These are phyloP conservation scores for Aspergillus cejpii DNA, from an alignment of 2,329 filamentous ascomycete species.

Conservation along the genomic window DNA sequence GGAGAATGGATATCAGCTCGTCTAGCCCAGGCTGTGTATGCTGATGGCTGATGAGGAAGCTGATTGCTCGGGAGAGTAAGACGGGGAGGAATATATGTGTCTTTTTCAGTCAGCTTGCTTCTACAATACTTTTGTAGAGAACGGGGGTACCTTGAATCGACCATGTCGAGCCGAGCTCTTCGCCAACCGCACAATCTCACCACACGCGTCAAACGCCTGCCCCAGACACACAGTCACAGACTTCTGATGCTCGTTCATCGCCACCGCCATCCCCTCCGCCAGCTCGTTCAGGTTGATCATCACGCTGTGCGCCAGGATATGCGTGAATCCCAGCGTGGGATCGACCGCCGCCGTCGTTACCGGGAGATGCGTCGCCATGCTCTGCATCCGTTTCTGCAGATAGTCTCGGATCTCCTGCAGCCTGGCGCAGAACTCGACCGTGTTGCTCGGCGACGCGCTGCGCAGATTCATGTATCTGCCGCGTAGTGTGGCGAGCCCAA, in stretches of 20 bases:
- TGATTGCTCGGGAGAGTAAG: neutral
- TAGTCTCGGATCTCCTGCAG: neutral
- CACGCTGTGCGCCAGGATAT: neutral
- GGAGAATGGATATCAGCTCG: neutral
- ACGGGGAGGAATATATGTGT: neutral
- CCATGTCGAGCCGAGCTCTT: neutral
- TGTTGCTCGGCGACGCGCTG: neutral
- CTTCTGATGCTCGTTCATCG: neutral
- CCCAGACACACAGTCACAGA: neutral
- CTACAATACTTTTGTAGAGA: neutral
- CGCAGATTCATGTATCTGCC: neutral
- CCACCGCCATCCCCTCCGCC: neutral
- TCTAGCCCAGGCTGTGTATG: neutral
- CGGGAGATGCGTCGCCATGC: neutral
- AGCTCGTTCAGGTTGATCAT: neutral
- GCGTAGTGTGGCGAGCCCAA: constrained; percentile 26
- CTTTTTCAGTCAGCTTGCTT: neutral
- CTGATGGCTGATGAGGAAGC: neutral
- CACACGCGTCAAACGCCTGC: neutral
- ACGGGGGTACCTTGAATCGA: neutral
- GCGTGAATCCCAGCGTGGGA: neutral
- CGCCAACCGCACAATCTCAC: neutral
- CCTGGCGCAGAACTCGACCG: neutral
- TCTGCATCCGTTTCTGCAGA: neutral
- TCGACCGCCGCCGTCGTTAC: neutral